A percentile compares a stretch with the other conserved stretches of the same genome.
Conservation (phyloP, 1,284 basidiomycete genomes). For the Tilletia setariae region DNA sequence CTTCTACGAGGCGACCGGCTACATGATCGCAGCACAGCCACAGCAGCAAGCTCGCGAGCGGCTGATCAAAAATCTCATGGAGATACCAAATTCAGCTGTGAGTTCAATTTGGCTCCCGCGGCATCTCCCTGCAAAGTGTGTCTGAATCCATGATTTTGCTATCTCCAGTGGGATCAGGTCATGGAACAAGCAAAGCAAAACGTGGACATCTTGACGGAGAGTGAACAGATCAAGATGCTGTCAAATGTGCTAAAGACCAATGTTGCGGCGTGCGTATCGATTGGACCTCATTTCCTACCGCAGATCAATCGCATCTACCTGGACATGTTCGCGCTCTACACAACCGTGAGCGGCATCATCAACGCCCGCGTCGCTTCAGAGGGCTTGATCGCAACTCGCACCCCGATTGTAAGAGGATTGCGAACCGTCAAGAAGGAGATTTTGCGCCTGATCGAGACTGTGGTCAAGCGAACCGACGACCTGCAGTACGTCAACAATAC, state of each 20-base stretch:
- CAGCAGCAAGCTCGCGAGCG: slow-evolving; percentile 96
- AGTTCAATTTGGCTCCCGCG: slow-evolving; percentile 55
- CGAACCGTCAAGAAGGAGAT: slow-evolving; percentile 99
- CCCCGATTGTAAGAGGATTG: slow-evolving; percentile 88
- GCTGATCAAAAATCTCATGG: slow-evolving; percentile 92
- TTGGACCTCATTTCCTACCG: slow-evolving; percentile 93
- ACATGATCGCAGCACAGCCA: slow-evolving; percentile 99
- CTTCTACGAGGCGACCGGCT: slow-evolving; percentile 81
- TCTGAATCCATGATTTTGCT: slow-evolving; percentile 9
- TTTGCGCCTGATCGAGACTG: slow-evolving; percentile 89
- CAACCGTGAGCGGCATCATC: slow-evolving; percentile 95
- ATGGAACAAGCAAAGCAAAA: slow-evolving; percentile 94
- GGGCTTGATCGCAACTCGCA: slow-evolving; percentile 89
- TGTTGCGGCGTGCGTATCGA: slow-evolving; percentile 94
- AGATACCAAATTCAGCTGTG: slow-evolving; percentile 84
- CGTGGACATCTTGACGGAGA: slow-evolving; percentile 83
- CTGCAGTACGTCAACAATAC: slow-evolving; percentile 84
- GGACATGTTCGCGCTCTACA: slow-evolving; percentile 97
- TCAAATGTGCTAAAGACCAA: slow-evolving; percentile 98
- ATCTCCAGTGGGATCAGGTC: slow-evolving; percentile 75
- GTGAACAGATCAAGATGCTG: slow-evolving; percentile 95
- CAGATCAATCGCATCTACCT: slow-evolving; percentile 95
- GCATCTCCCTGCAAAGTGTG: background rate
- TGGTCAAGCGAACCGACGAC: slow-evolving; percentile 94
- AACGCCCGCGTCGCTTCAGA: slow-evolving; percentile 78